A percentile compares a stretch with the other conserved stretches of the same genome.
These are phyloP conservation scores for Nematodospora anomalae DNA, from an alignment of 1,139 yeast genomes.

Conservation along the genomic window DNA sequence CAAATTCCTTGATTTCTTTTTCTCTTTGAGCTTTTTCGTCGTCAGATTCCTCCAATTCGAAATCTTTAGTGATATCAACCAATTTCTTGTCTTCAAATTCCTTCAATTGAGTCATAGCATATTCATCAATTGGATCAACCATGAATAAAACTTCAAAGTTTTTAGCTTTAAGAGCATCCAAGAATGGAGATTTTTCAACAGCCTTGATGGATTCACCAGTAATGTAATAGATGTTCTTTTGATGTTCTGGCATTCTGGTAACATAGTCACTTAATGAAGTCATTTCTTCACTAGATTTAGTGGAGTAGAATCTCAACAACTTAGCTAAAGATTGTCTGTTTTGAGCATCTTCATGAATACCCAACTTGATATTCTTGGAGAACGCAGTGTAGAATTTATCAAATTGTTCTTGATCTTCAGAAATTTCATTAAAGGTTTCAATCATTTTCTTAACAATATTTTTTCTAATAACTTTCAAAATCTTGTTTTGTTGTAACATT, in stretches of 20 bases:
- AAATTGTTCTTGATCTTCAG: conserved; percentile 98
- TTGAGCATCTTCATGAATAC: conserved; percentile 98
- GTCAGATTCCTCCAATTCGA: conserved; percentile 97
- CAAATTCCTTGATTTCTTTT: conserved; percentile 87
- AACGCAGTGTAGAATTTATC: conserved; percentile 98
- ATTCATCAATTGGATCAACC: conserved; percentile 99
- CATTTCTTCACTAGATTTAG: conserved; percentile 90
- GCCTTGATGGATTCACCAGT: conserved; percentile 99
- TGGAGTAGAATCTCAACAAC: conserved; percentile 95
- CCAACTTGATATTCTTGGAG: conserved; percentile 97
- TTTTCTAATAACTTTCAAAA: conserved; percentile 98
- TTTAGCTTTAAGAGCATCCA: conserved; percentile 98
- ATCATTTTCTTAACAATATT: conserved; percentile 98
- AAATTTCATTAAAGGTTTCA: conserved; percentile 98
- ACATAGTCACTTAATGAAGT: conserved; percentile 96
- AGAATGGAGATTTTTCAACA: conserved; percentile 98
- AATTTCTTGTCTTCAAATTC: conserved; percentile 99
- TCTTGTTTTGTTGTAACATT: conserved; percentile 99
- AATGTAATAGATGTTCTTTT: conserved; percentile 98
- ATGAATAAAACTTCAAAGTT: conserved; percentile 96
- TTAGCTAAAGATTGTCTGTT: conserved; percentile 95
- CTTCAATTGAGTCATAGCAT: conserved; percentile 98
- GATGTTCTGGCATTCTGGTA: conserved; percentile 99
- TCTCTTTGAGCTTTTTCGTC: conserved; percentile 96
- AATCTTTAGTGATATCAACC: conserved; percentile 98